Evolutionary conservation across 73 alveolate genomes (phyloP).

Genomic region (Paraurostyla sp.): DNA sequence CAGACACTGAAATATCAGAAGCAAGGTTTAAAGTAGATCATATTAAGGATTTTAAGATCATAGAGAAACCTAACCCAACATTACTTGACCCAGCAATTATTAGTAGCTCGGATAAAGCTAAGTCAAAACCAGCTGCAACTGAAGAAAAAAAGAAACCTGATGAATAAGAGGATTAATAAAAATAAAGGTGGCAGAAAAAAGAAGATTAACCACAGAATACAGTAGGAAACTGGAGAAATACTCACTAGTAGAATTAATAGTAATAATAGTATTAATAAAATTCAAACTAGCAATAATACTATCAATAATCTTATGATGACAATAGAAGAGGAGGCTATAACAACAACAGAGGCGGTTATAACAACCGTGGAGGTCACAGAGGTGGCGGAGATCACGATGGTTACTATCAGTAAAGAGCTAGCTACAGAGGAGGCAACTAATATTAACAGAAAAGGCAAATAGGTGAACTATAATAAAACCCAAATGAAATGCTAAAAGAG

Average conservation of each 20-base stretch:
- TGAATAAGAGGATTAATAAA: neutral
- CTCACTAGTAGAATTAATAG: neutral
- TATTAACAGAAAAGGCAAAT: neutral
- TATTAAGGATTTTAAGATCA: slow-evolving; percentile 52
- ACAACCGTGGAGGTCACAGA: neutral
- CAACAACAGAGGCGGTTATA: neutral
- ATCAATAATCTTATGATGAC: neutral
- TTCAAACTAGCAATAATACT: neutral
- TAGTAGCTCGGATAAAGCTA: neutral
- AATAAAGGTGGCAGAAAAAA: neutral
- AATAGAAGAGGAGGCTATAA: neutral
- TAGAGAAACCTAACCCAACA: slow-evolving; percentile 51
- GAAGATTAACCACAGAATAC: neutral
- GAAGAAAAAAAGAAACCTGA: neutral
- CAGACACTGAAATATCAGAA: slow-evolving; percentile 40
- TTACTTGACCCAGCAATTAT: slow-evolving; percentile 66
- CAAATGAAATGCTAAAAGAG: slow-evolving; percentile 49
- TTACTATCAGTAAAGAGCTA: neutral
- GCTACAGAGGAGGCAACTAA: neutral
- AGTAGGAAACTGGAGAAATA: slow-evolving; percentile 10
- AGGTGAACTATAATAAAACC: slow-evolving; percentile 45
- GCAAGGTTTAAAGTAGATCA: slow-evolving; percentile 59
- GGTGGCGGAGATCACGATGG: slow-evolving; percentile 38
- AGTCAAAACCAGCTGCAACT: neutral
- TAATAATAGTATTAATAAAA: neutral